A percentile compares a stretch with the other conserved stretches of the same genome.
These are phyloP conservation scores for Bryoerythrophyllum caledonicum DNA, from an alignment of 225 moss, liverwort and hornwort genomes.

Conservation along the genomic window DNA sequence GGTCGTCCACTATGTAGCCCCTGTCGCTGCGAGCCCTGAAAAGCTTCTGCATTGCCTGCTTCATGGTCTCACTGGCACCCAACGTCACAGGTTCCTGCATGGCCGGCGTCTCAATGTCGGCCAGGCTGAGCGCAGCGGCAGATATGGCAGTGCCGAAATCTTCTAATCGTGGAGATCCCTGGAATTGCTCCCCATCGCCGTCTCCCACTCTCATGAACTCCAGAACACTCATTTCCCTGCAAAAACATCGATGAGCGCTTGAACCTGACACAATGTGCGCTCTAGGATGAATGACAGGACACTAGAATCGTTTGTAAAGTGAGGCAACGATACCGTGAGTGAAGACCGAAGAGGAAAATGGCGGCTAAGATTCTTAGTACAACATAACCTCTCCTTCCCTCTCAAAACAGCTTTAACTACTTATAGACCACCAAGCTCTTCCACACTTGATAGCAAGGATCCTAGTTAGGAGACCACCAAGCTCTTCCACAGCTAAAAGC, in stretches of 20 bases:
- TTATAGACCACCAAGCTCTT: no score
- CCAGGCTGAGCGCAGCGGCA: constrained; percentile 51
- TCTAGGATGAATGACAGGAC: background rate
- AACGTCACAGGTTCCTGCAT: constrained; percentile 58
- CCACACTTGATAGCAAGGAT: no score
- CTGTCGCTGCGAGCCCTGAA: constrained; percentile 55
- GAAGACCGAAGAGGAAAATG: no score
- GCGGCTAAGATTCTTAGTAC: no score
- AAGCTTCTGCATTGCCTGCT: constrained; percentile 64
- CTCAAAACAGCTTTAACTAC: no score
- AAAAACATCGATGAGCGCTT: background rate
- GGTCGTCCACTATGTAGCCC: constrained; percentile 56
- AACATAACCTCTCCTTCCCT: no score
- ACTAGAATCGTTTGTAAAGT: no score
- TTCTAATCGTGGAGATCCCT: constrained; percentile 20
- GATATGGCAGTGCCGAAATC: constrained; percentile 49
- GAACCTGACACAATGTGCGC: background rate
- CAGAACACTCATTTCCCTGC: constrained; percentile 41
- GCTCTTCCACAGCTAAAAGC: no score
- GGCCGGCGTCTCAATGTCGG: constrained; percentile 36
- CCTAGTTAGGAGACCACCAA: no score
- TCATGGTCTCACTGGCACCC: constrained; percentile 49
- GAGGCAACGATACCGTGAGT: no score
- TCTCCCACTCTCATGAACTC: constrained; percentile 51
- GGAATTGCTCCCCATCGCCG: background rate